Evolutionary conservation across 1,284 basidiomycete genomes (phyloP).

Genomic region (Chalciporus sp.): DNA sequence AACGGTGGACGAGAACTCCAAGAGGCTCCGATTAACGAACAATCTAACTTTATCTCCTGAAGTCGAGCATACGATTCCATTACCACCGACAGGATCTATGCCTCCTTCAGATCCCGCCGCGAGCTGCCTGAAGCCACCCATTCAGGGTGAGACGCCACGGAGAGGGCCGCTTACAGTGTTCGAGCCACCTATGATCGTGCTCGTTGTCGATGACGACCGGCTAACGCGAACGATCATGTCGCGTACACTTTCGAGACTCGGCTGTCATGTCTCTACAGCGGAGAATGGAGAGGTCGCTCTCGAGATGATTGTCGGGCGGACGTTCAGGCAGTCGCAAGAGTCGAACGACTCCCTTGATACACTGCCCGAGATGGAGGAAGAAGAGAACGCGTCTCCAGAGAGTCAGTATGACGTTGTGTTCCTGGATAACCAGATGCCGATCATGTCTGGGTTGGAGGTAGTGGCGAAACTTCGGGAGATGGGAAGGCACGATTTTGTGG

Average conservation of each 20-base stretch:
- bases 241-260: constrained; percentile 76
- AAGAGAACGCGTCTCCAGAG: not conserved
- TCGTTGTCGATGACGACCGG: constrained; percentile 80
- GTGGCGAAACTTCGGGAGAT: constrained; percentile 67
- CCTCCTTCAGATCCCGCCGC: constrained; percentile 11
- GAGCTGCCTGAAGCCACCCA: constrained; percentile 12
- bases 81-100: not conserved
- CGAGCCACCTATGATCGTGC: constrained; percentile 54
- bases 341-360: not conserved
- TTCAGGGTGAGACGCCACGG: constrained; percentile 25
- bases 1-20: constrained; percentile 13
- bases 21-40: constrained; percentile 1
- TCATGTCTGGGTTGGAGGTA: constrained; percentile 77
- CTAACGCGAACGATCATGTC: constrained; percentile 84
- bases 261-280: constrained; percentile 78
- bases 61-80: constrained; percentile 3
- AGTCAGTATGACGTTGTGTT: constrained; percentile 69
- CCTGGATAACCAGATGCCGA: constrained; percentile 88
- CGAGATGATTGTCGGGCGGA: constrained; percentile 62
- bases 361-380: constrained; percentile 1
- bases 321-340: not conserved
- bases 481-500: constrained; percentile 73
- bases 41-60: constrained; percentile 5
- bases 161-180: constrained; percentile 35
- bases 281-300: constrained; percentile 86